Percentiles rank a stretch among this genome's conserved stretches.
These are phyloP conservation scores for Diplocarpon mali DNA, from an alignment of 2,329 filamentous ascomycete genomes.

Conservation along the genomic window DNA sequence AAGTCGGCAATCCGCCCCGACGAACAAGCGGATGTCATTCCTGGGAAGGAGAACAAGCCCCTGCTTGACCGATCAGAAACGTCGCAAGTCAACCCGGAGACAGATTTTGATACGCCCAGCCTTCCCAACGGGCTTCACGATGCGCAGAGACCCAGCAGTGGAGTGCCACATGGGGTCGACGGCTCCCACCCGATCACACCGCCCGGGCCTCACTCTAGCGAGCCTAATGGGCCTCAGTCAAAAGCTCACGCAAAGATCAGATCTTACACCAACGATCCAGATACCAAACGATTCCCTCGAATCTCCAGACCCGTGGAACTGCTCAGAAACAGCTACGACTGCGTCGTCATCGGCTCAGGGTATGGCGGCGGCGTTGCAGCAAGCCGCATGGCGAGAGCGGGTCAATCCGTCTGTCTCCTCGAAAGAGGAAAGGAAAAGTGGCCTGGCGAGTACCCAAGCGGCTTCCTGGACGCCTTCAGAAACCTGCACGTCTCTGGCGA, in stretches of 20 bases:
- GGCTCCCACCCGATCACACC: constrained; percentile 17
- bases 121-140: constrained; percentile 2
- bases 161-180: background rate
- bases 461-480: constrained; percentile 33
- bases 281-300: constrained; percentile 34
- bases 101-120: constrained; percentile 6
- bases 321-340: constrained; percentile 48
- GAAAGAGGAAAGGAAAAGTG: constrained; percentile 54
- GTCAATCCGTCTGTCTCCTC: constrained; percentile 50
- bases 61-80: constrained; percentile 8
- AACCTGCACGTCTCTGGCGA: constrained; percentile 48
- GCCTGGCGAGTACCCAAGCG: constrained; percentile 53
- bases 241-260: constrained; percentile 22
- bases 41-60: constrained; percentile 4
- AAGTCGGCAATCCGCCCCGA: too few species aligned
- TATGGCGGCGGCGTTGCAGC: constrained; percentile 59
- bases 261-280: constrained; percentile 24
- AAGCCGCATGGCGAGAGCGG: constrained; percentile 50
- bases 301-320: constrained; percentile 47
- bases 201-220: constrained; percentile 14
- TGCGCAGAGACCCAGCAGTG: background rate
- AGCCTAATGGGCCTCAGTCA: constrained; percentile 18
- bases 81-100: constrained; percentile 6
- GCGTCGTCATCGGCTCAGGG: constrained; percentile 56
- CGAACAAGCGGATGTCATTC: too few species aligned